A percentile compares a stretch with the other conserved stretches of the same genome.
phyloP scores from a whole-genome alignment of 148 eudicot genomes.

The Nepenthes mirabilis region DNA sequence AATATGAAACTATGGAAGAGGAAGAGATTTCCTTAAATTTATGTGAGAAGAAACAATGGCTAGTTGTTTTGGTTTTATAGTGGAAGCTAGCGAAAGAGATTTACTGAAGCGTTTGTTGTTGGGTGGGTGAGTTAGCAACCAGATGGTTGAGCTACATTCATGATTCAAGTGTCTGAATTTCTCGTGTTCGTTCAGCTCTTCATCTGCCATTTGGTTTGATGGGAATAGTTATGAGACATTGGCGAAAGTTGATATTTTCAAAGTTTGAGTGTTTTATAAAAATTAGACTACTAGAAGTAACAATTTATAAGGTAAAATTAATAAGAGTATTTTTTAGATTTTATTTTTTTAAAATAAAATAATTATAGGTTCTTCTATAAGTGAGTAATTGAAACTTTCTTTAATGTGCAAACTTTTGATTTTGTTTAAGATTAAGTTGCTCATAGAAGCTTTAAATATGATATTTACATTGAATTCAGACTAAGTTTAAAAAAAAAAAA shows the following conservation, averaged over 20 bases:
- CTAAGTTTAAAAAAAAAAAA: too few species aligned
- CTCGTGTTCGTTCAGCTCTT: not conserved
- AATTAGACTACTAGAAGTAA: too few species aligned
- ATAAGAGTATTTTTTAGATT: too few species aligned
- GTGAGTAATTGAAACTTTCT: too few species aligned
- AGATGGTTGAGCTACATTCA: not conserved
- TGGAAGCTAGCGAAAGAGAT: not conserved
- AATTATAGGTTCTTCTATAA: too few species aligned
- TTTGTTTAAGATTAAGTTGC: too few species aligned
- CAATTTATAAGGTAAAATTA: too few species aligned
- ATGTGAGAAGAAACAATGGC: not conserved
- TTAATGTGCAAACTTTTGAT: too few species aligned
- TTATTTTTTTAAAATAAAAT: too few species aligned
- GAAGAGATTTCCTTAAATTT: not conserved
- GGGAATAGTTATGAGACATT: not conserved
- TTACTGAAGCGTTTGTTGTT: not conserved
- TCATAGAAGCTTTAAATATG: too few species aligned
- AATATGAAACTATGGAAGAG: not conserved
- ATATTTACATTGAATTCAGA: too few species aligned
- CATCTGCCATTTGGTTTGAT: not conserved
- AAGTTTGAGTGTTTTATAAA: not conserved
- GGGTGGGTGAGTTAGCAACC: not conserved
- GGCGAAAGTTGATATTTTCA: not conserved
- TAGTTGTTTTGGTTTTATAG: not conserved
- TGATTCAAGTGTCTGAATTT: not conserved